Base-by-base conservation (phyloP, 345 rosid species). In the Erodium maritimum region DNA sequence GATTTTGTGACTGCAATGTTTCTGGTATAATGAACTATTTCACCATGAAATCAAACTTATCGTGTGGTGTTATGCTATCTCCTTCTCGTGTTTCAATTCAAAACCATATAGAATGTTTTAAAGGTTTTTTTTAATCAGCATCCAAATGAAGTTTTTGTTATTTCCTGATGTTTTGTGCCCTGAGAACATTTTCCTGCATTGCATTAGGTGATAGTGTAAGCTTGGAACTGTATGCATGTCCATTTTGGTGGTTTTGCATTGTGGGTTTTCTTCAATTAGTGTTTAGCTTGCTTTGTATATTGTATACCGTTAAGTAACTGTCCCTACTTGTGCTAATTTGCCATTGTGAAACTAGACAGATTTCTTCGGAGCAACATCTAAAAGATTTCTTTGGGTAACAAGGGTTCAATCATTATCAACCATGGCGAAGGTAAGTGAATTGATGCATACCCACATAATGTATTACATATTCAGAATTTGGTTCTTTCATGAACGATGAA, bases 271-370 rank as follows among this genome's bases (percentile, higher is more conserved):
- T 14, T 42, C 17, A 12, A 42, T 42, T 10, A 10, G 14, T 42
- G 11, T 42, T 7, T 10, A 42, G 16, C 17, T 42, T 10, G 48
- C 3, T 10, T 42, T 42, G 14, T 42, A 3, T 42, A 16, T 14
- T 42, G 3, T 42, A 12, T 29, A 5, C 9, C 9, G 37, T 29
- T 25, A 25, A 2, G 33, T 25, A 5, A 42, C 48, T 42, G 48
- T 33, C 14, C 29, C 22, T 17, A 23, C 21, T 61, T 52, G 23
- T 67, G 67, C 59, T 80, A 61, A 70, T 67, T 73, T 23, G n/a
- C n/a, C 19, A 52, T 64, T 67, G 64, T 63, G 69, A 76, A 72
- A 83, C 80, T 86, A 91, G 95, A 72, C 87, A 87, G 97, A 58
- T 63, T 65, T 82, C 61, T 56, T 75, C 74, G 80, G 75, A 68